Conservation (phyloP, 768 basidiomycete genomes). For the Ramaria rubella region DNA sequence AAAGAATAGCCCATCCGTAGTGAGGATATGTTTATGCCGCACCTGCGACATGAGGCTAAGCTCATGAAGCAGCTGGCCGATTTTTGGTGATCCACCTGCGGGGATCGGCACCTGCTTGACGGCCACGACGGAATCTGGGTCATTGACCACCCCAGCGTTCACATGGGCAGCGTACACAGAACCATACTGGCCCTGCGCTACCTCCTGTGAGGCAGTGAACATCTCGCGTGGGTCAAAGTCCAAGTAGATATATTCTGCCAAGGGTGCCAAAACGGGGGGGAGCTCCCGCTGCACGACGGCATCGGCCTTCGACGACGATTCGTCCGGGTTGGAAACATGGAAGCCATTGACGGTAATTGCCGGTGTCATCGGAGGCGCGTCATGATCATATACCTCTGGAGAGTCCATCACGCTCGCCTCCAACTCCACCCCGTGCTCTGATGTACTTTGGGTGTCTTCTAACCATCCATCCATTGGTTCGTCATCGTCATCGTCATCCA, state of each 20-base stretch:
- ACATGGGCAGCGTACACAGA: constrained; percentile 50
- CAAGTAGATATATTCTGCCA: constrained; percentile 59
- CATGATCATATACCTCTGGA: background rate
- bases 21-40: constrained; percentile 55
- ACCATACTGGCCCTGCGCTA: constrained; percentile 80
- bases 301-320: background rate
- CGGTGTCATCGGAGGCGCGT: background rate
- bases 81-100: constrained; percentile 52
- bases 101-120: constrained; percentile 67
- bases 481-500: constrained; percentile 10
- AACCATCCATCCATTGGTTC: background rate
- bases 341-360: constrained; percentile 7
- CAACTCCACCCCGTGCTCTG: background rate
- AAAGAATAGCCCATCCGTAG: constrained; percentile 66
- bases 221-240: constrained; percentile 52
- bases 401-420: background rate
- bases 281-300: background rate
- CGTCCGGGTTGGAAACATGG: background rate
- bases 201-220: constrained; percentile 65
- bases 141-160: constrained; percentile 10
- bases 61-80: constrained; percentile 57
- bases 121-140: constrained; percentile 43
- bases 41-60: constrained; percentile 50
- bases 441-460: background rate
- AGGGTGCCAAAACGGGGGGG: constrained; percentile 42